Conservation (phyloP, 306 rosid genomes). For the Abrus pulchellus region DNA sequence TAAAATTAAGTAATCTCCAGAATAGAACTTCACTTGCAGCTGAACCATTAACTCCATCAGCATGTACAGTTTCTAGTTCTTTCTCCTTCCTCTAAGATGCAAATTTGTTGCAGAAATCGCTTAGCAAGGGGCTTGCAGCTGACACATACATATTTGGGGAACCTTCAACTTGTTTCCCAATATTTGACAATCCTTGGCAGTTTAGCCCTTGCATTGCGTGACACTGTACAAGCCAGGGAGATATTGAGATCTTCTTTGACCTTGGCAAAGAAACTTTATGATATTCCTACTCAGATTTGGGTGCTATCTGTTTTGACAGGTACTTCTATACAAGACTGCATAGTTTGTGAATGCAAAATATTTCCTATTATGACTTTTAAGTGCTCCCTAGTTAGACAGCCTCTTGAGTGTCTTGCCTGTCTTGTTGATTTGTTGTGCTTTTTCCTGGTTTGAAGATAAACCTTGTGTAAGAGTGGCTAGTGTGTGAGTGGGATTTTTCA, state of each 20-base stretch:
- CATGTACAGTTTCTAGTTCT: slow-evolving; percentile 35
- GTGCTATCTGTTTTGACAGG: slow-evolving; percentile 94
- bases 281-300: slow-evolving; percentile 94
- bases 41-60: neutral
- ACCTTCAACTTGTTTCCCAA: slow-evolving; percentile 94
- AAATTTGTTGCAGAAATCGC: slow-evolving; percentile 75
- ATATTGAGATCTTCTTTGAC: slow-evolving; percentile 93
- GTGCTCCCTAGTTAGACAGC: neutral
- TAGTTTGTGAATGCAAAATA: slow-evolving; percentile 30
- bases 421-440: slow-evolving; percentile 9
- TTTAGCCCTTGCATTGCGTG: slow-evolving; percentile 90
- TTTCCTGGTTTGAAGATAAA: slow-evolving; percentile 21
- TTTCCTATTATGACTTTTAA: slow-evolving; percentile 22
- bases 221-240: slow-evolving; percentile 92
- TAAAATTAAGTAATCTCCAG: slow-evolving; percentile 9
- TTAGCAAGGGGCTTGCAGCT: slow-evolving; percentile 96
- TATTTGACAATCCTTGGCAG: slow-evolving; percentile 95
- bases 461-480: slow-evolving; percentile 27
- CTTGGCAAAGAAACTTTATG: slow-evolving; percentile 95
- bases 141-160: slow-evolving; percentile 89
- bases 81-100: slow-evolving; percentile 35
- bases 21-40: slow-evolving; percentile 20
- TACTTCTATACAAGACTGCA: slow-evolving; percentile 47
- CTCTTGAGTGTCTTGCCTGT: slow-evolving; percentile 1
- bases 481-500: slow-evolving; percentile 57